Evolutionary conservation across 495 filamentous ascomycete genomes (phyloP), one percentile per base, ranked within the genome.

Genomic region (Aspergillus kassunensis): DNA sequence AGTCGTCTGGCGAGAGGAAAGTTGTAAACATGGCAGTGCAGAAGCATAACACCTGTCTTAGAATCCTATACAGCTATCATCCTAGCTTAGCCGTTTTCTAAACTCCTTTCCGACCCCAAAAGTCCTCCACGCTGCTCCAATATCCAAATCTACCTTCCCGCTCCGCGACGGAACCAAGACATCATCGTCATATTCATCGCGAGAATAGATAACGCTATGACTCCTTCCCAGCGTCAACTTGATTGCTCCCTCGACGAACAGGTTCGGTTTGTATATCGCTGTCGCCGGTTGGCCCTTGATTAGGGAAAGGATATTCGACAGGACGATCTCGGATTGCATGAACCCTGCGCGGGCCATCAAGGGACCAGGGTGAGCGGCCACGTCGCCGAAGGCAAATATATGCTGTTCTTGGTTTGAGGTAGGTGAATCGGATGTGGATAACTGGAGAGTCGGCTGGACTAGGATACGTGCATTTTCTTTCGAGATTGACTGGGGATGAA

Each of bases 361-460:
- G 31, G 69, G 64, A 2, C 62, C 70, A 16, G 64, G 64, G 15
- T 69, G 67, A 13, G 74, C 69, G 6, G 77, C 73, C 5, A 82
- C 75, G 57, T 83, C 80, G 8, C 80, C 80, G 11, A 76, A 63
- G 9, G 69, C 73, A 51, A 75, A 83, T 5, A 82, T 65, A 21
- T 25, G 41, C 9, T 74, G 55, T 6, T 29, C n/a, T 30, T n/a
- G 21, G 12, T 25, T n/a, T 7, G 21, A 3, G 8, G 13, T 37
- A 2, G 34, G 5, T 4, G 59, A 49, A 43, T 72, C 67, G 0
- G 53, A 37, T 1, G 13, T 3, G 10, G 6, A 9, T n/a, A 82
- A 58, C 52, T 81, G 79, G 18, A 81, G 56, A 0, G 77, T 80
- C 1, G 73, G 67, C n/a, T 67, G 55, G 24, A 80, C 76, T 6